These are phyloP conservation scores for Pythium insidiosum DNA, from an alignment of 352 stramenopile species.

Conservation along the genomic window DNA sequence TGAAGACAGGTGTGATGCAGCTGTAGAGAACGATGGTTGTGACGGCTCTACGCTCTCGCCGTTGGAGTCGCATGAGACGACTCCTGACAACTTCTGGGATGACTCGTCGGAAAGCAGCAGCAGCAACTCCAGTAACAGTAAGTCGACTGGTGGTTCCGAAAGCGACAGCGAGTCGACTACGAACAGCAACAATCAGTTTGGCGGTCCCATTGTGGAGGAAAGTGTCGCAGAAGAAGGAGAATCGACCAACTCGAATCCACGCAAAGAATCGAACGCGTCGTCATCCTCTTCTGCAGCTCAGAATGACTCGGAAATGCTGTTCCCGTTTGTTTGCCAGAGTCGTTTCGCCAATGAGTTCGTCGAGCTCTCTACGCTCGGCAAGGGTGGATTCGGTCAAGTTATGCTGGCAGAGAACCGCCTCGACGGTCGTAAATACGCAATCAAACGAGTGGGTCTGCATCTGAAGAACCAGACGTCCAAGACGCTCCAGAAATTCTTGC, in stretches of 20 bases:
- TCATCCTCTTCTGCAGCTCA: conserved; percentile 30
- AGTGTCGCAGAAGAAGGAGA: background rate
- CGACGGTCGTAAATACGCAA: conserved; percentile 89
- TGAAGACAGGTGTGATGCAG: too few relatives aligned
- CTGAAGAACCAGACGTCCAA: conserved; percentile 85
- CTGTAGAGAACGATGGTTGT: too few relatives aligned
- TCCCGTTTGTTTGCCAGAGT: conserved; percentile 79
- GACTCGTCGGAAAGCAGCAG: too few relatives aligned
- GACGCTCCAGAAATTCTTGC: conserved; percentile 89
- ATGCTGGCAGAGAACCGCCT: conserved; percentile 91
- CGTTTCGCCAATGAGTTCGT: conserved; percentile 83
- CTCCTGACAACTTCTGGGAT: too few relatives aligned
- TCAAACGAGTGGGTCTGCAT: conserved; percentile 87
- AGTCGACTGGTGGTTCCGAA: too few relatives aligned
- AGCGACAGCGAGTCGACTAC: conserved; percentile 1
- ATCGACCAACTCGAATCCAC: conserved; percentile 8
- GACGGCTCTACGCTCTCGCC: too few relatives aligned
- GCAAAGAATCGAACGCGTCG: conserved; percentile 41
- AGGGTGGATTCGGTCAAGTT: conserved; percentile 93
- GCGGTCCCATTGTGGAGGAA: too few relatives aligned
- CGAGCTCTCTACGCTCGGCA: conserved; percentile 81
- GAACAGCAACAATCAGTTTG: conserved; percentile 3
- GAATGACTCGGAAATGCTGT: conserved; percentile 61
- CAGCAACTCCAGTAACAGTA: conserved; percentile 1
- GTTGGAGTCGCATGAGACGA: too few relatives aligned